Conservation (phyloP, 495 filamentous ascomycete species). For the Talaromyces liani region DNA sequence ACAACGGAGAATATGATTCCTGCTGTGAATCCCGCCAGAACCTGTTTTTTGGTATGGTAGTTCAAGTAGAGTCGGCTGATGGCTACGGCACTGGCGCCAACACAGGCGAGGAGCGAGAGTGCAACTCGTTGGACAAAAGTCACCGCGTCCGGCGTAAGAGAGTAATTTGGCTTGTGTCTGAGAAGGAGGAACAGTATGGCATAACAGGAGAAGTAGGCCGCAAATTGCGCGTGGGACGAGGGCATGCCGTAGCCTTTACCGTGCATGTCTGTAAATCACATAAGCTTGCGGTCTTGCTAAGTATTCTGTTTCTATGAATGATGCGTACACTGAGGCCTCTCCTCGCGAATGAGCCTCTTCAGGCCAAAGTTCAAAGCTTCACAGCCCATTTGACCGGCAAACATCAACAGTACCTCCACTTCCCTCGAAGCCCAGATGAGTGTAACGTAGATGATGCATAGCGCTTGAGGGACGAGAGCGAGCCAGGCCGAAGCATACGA, state of each 20-base stretch:
- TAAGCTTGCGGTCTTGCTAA: background rate
- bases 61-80: conserved; percentile 80
- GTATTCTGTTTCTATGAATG: conserved; percentile 7
- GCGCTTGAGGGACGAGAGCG: conserved; percentile 82
- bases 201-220: conserved; percentile 79
- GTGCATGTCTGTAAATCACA: conserved; percentile 54
- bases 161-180: conserved; percentile 58
- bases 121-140: conserved; percentile 48
- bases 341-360: conserved; percentile 87
- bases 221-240: conserved; percentile 94
- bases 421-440: conserved; percentile 87
- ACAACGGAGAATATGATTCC: conserved; percentile 61
- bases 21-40: conserved; percentile 67
- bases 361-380: conserved; percentile 88
- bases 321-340: conserved; percentile 63
- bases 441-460: conserved; percentile 83
- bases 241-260: conserved; percentile 98
- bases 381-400: conserved; percentile 84
- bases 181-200: conserved; percentile 73
- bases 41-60: conserved; percentile 88
- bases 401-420: conserved; percentile 83
- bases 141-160: conserved; percentile 32
- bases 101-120: conserved; percentile 49
- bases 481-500: conserved; percentile 89
- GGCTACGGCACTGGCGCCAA: conserved; percentile 62